These are phyloP conservation scores for Ceratobasidium sp. DNA, from an alignment of 1,284 basidiomycete genomes.

Conservation along the genomic window DNA sequence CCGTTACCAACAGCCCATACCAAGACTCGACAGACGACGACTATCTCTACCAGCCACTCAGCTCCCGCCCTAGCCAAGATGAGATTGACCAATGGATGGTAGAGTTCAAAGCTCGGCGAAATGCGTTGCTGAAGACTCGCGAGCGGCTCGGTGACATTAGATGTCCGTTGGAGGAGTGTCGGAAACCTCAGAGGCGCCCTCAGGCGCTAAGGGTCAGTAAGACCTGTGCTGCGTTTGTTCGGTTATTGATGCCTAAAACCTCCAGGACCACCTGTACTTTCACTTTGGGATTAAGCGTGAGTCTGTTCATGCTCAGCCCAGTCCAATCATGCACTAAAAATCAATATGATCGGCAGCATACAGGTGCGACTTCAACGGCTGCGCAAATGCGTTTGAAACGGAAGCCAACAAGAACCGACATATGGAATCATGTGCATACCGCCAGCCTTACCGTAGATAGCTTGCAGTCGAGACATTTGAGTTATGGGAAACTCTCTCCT, in stretches of 20 bases:
- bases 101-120: conserved; percentile 18
- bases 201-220: conserved; percentile 36
- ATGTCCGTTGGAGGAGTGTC: conserved; percentile 23
- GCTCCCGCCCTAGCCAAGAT: not conserved
- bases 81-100: conserved; percentile 32
- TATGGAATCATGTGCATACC: conserved; percentile 22
- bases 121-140: conserved; percentile 8
- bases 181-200: conserved; percentile 33
- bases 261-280: conserved; percentile 40
- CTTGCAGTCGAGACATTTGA: not conserved
- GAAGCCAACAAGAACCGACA: conserved; percentile 44
- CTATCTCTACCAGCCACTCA: conserved; percentile 24
- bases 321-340: not conserved
- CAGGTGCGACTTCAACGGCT: conserved; percentile 27
- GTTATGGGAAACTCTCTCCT: not conserved
- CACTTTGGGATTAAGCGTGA: conserved; percentile 42
- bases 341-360: conserved; percentile 7
- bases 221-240: not conserved
- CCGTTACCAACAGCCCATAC: not conserved
- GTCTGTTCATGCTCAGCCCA: not conserved
- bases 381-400: conserved; percentile 38
- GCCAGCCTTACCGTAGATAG: not conserved
- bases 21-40: not conserved
- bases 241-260: not conserved
- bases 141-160: conserved; percentile 22